phyloP scores from a whole-genome alignment of 805 yeast genomes.

The Candida insectalens region DNA sequence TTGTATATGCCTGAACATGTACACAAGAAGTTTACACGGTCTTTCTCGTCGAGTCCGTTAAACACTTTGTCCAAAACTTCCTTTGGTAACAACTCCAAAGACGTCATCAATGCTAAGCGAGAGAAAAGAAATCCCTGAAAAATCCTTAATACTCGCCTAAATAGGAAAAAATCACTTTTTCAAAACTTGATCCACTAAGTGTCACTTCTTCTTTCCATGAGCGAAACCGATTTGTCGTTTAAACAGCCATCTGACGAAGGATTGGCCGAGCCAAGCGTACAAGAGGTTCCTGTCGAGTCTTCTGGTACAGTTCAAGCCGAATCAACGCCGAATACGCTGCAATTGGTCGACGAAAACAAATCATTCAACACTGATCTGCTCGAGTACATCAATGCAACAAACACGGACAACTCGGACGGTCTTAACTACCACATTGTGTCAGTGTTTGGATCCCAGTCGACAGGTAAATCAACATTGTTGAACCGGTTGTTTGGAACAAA shows the following conservation, averaged over 20 bases:
- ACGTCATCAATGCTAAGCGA: too few species aligned
- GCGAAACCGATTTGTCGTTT: too few species aligned
- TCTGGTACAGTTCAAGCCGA: too few species aligned
- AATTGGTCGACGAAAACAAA: conserved; percentile 55
- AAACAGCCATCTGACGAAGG: too few species aligned
- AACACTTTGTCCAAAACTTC: conserved; percentile 17
- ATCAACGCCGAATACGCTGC: too few species aligned
- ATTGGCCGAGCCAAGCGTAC: too few species aligned
- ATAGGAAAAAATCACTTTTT: too few species aligned
- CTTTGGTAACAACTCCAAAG: conserved; percentile 9
- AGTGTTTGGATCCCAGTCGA: conserved; percentile 94
- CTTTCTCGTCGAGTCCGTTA: conserved; percentile 5
- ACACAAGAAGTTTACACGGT: conserved; percentile 11
- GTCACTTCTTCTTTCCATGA: too few species aligned
- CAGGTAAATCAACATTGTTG: conserved; percentile 90
- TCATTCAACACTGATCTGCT: conserved; percentile 31
- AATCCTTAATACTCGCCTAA: too few species aligned
- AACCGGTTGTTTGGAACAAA: conserved; percentile 78
- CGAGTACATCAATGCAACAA: conserved; percentile 18
- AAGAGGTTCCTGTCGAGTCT: too few species aligned
- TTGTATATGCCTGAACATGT: conserved; percentile 11
- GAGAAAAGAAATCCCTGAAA: too few species aligned
- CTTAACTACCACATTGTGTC: conserved; percentile 81
- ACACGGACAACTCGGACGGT: conserved; percentile 35
- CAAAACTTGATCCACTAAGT: too few species aligned